These are phyloP conservation scores for Rhodotorula sphaerocarpa DNA, from an alignment of 768 basidiomycete genomes.

Conservation along the genomic window DNA sequence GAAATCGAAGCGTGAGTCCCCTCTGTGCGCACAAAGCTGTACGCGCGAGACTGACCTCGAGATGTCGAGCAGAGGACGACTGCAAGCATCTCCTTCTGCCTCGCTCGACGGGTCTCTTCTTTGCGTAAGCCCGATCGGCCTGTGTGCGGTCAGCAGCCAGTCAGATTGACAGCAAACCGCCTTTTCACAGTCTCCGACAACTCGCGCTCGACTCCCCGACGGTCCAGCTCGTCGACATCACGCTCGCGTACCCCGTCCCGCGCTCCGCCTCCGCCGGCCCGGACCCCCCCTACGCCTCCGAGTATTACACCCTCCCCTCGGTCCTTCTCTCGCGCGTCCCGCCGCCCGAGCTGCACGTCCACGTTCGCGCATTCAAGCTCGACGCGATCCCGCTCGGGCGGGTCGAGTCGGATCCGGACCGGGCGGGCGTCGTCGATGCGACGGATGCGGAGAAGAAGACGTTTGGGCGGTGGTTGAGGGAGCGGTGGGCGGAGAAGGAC, in stretches of 20 bases:
- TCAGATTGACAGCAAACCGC: neutral
- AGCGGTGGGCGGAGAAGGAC: slow-evolving; percentile 79
- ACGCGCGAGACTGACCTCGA: neutral
- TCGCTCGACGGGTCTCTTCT: slow-evolving; percentile 80
- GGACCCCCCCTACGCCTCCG: slow-evolving; percentile 1
- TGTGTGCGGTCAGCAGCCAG: no score
- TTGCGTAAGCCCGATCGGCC: slow-evolving; percentile 45
- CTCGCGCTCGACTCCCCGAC: slow-evolving; percentile 66
- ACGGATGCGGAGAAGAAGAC: slow-evolving; percentile 53
- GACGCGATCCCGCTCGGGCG: slow-evolving; percentile 42
- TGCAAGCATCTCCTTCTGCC: slow-evolving; percentile 71
- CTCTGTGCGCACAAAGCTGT: neutral
- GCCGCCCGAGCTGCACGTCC: slow-evolving; percentile 78
- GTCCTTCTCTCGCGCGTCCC: slow-evolving; percentile 72
- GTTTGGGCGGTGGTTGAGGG: slow-evolving; percentile 77
- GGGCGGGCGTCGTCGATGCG: slow-evolving; percentile 51
- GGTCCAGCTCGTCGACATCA: slow-evolving; percentile 74
- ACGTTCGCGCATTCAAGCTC: slow-evolving; percentile 73
- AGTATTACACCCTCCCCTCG: slow-evolving; percentile 69
- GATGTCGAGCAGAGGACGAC: slow-evolving; percentile 59
- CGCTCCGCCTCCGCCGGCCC: slow-evolving; percentile 41
- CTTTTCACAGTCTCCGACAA: slow-evolving; percentile 48
- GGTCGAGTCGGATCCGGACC: slow-evolving; percentile 43
- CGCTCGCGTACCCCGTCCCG: slow-evolving; percentile 61
- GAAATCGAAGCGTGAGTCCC: slow-evolving; percentile 66